Base-by-base conservation (phyloP, 768 basidiomycete species). In the Lentinula aciculospora region DNA sequence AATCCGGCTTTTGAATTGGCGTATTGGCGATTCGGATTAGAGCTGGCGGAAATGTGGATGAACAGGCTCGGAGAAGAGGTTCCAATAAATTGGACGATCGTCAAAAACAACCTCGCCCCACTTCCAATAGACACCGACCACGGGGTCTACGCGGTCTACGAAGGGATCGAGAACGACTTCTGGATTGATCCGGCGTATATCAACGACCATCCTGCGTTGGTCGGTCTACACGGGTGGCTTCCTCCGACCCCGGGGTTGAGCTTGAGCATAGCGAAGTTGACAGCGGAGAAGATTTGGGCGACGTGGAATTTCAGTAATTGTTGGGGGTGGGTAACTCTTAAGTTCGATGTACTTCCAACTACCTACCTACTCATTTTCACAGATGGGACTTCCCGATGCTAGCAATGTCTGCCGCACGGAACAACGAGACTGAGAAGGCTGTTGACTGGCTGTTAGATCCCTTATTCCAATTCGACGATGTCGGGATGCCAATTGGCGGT, bases 311-410 rank as follows among this genome's bases (percentile, higher is more conserved):
- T 77, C 32, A 75, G 76, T 8, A 76, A 80, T 58, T 76, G 74
- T 58, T 82, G 80, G 80, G 80, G 80, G 77, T 80, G 59, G 64
- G 77, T 39, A 34, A n/a, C n/a, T n/a, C n/a, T n/a, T n/a, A n/a
- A n/a, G n/a, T n/a, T n/a, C n/a, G n/a, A n/a, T n/a, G n/a, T n/a
- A n/a, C n/a, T n/a, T n/a, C 32, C 32, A 34, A 34, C 32, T 13
- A 9, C 32, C 32, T 34, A 9, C 32, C 8, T 34, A 7, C 32
- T 34, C 32, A 2, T 34, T 9, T 34, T 34, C 28, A 37, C 58
- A 81, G 81, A 34, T 85, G 82, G 83, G 83, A 84, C 64, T 84
- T 83, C 61, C 81, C 81, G 0, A 79, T 83, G 77, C 75, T 84
- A 2, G 82, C 82, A 0, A 83, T 85, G 80, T 81, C 79, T 1